Evolutionary conservation across 352 stramenopile species (phyloP).

Genomic region (Phytophthora sp.): DNA sequence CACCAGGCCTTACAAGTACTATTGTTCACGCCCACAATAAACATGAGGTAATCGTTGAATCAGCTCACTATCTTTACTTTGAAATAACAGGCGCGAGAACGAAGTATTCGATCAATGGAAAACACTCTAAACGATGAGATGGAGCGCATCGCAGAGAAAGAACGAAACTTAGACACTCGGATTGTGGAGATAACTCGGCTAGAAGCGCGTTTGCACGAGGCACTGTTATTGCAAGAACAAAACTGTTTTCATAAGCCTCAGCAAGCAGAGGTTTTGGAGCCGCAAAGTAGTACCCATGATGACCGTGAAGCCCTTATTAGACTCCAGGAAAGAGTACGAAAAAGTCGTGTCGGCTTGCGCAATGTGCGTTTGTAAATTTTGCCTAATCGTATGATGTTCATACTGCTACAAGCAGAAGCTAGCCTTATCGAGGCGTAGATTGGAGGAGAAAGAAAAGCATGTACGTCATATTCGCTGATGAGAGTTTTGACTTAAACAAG

Average conservation of each 20-base stretch:
- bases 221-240: slow-evolving; percentile 25
- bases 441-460: slow-evolving; percentile 39
- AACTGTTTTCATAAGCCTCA: neutral
- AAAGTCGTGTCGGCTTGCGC: too few relatives aligned
- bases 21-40: too few relatives aligned
- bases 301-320: slow-evolving; percentile 31
- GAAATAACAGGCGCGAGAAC: slow-evolving; percentile 39
- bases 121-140: slow-evolving; percentile 37
- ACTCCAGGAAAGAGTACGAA: slow-evolving; percentile 39
- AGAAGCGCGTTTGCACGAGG: slow-evolving; percentile 52
- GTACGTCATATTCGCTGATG: slow-evolving; percentile 17
- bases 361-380: too few relatives aligned
- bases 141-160: slow-evolving; percentile 39
- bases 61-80: neutral
- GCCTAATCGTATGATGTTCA: neutral
- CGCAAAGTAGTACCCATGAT: slow-evolving; percentile 4
- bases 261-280: neutral
- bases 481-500: too few relatives aligned
- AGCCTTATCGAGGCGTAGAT: slow-evolving; percentile 9
- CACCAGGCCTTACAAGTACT: slow-evolving; percentile 46
- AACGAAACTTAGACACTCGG: slow-evolving; percentile 36
- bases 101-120: slow-evolving; percentile 38
- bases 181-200: slow-evolving; percentile 51
- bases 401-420: slow-evolving; percentile 21
- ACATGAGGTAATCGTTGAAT: too few relatives aligned